A percentile compares a stretch with the other conserved stretches of the same genome.
Evolutionary conservation across 345 rosid genomes (phyloP).

Genomic region (Salix suchowensis): DNA sequence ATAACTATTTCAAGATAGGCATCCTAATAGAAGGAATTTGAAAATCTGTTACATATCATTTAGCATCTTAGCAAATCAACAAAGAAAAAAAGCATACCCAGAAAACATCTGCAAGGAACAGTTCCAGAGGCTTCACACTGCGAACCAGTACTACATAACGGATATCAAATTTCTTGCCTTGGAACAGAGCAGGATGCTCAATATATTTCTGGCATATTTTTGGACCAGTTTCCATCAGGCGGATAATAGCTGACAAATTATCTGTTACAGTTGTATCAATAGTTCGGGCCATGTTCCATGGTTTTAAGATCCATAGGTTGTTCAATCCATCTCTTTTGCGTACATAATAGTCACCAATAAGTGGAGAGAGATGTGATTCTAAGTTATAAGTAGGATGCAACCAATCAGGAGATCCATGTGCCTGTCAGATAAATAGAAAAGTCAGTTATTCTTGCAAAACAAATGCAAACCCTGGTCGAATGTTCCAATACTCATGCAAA

Average conservation of each 20-base stretch:
- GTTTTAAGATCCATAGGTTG: conserved; percentile 93
- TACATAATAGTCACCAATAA: conserved; percentile 69
- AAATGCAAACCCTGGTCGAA: neutral
- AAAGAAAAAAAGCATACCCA: conserved; percentile 53
- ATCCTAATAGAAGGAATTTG: too few relatives aligned
- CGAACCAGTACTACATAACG: conserved; percentile 74
- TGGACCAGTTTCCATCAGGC: conserved; percentile 97
- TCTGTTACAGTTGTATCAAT: conserved; percentile 85
- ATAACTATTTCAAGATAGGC: neutral
- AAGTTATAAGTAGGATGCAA: conserved; percentile 88
- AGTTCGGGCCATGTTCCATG: conserved; percentile 98
- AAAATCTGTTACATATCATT: too few relatives aligned
- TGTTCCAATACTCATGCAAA: neutral
- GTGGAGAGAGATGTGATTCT: conserved; percentile 67
- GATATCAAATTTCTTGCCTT: conserved; percentile 77
- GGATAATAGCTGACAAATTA: conserved; percentile 71
- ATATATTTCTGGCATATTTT: conserved; percentile 98
- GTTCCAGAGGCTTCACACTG: conserved; percentile 69
- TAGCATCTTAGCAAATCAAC: neutral
- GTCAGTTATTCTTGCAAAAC: conserved; percentile 1
- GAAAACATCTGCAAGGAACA: conserved; percentile 71
- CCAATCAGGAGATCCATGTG: conserved; percentile 79
- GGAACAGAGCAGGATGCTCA: conserved; percentile 82
- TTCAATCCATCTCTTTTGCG: conserved; percentile 55
- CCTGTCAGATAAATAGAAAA: conserved; percentile 40